Base-by-base conservation (phyloP, 495 filamentous ascomycete genomes). In the Podospora sp. region DNA sequence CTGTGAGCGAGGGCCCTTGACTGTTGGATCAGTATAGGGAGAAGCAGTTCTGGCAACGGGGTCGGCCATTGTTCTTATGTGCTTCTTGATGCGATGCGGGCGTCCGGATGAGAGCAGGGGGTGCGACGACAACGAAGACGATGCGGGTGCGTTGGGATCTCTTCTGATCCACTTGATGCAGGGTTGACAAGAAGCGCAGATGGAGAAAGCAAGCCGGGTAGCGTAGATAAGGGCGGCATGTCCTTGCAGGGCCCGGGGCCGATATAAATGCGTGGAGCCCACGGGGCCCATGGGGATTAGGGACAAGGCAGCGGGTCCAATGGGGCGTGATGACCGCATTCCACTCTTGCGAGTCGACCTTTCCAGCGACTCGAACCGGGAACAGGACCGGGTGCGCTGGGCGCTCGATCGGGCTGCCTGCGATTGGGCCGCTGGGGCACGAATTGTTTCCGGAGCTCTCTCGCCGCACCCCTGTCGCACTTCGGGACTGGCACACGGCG, bases 11-110 rank as follows among this genome's bases (percentile, higher is more conserved):
- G 82, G 82, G 14, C 82, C 80, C 77, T 82, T 81, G 64, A 83
- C 76, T 51, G 71, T 50, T 49, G 81, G 81, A 78, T 83, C 77
- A 58, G 70, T 76, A 75, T 84, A 83, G 68, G 81, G 81, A 79
- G 82, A 84, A 72, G 77, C 70, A 24, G 79, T 80, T 75, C 81
- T 78, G 58, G 68, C 68, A 69, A 83, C 78, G 76, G 82, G 82
- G 78, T 82, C 76, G 74, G 71, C 74, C 78, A 82, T 84, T 77
- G 78, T 81, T 79, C 75, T 83, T 82, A 82, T 76, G 68, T 72
- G 65, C 56, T 69, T 74, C 64, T 50, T 29, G 67, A 49, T 20
- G 46, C 24, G 65, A 57, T 63, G 51, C 26, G 60, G 55, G 60
- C 26, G 56, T 20, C 58, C 12, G 69, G 25, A 52, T 52, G 56